Conservation (phyloP, 805 yeast genomes). For the Ogataea parapolymorpha region DNA sequence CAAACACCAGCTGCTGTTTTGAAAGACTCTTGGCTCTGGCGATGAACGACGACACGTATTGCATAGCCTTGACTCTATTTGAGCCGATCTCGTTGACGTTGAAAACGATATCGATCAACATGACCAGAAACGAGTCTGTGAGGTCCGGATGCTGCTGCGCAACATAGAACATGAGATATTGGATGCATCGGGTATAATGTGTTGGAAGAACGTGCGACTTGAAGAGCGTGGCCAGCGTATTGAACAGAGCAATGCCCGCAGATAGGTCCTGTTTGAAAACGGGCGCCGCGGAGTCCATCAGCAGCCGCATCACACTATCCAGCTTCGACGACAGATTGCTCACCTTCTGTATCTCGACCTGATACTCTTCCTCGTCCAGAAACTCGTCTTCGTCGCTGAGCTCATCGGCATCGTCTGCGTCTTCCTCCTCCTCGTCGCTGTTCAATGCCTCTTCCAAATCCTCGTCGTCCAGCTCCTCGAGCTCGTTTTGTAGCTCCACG, state of each 20-base stretch:
- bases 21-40: slow-evolving; percentile 79
- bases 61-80: slow-evolving; percentile 83
- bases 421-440: slow-evolving; percentile 33
- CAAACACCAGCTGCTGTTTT: slow-evolving; percentile 71
- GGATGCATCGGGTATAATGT: slow-evolving; percentile 84
- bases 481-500: slow-evolving; percentile 85
- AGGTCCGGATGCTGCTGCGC: slow-evolving; percentile 81
- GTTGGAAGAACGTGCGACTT: slow-evolving; percentile 84
- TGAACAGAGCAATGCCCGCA: slow-evolving; percentile 65
- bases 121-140: slow-evolving; percentile 78
- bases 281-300: slow-evolving; percentile 49
- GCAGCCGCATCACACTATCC: slow-evolving; percentile 60
- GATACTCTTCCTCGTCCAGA: slow-evolving; percentile 44
- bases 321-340: slow-evolving; percentile 61
- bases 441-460: slow-evolving; percentile 48
- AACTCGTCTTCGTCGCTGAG: slow-evolving; percentile 30
- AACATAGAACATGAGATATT: slow-evolving; percentile 74
- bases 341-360: slow-evolving; percentile 45
- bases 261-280: slow-evolving; percentile 51
- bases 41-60: slow-evolving; percentile 84
- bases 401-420: slow-evolving; percentile 32
- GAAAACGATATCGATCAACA: slow-evolving; percentile 80
- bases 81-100: slow-evolving; percentile 64
- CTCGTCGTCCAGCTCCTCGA: slow-evolving; percentile 80
- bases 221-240: slow-evolving; percentile 72